Evolutionary conservation across 345 rosid species (phyloP), one percentile per base, ranked within the genome.

Genomic region (Alliaria petiolata): DNA sequence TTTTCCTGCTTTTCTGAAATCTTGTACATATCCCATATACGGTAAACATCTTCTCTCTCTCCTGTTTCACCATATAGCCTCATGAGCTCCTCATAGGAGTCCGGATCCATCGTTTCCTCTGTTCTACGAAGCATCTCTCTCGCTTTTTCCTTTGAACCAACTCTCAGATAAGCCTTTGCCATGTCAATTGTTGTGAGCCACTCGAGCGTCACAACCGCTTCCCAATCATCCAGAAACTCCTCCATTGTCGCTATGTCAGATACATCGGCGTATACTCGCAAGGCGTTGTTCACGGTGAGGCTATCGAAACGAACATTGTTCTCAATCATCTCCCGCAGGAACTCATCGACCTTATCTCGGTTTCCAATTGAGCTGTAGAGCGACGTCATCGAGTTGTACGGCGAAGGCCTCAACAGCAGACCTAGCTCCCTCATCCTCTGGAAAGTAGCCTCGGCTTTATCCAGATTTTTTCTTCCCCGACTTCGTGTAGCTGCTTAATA

Each of bases 11-110:
- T 5, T 2, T 9, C 31, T 16, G 62, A 7, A 13, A 26, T 7
- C 40, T 53, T 53, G 51, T 52, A 67, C 40, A 67, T 2, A 4
- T 28, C 14, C 62, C 51, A 67, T 25, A 67, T 53, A 40, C 71
- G 71, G 19, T 67, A 53, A 30, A 67, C 62, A 2, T 36, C 62
- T 53, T 53, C 62, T 17, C 19, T 53, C 40, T 3, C 39, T 16
- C 71, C 71, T 5, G 17, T 62, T 53, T 52, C 62, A 67, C 71
- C 71, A 52, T 67, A 67, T 13, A 53, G 17, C 20, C 14, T 40
- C 39, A 53, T 15, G 71, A 67, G 51, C 30, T 26, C 39, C 17
- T 19, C 19, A 17, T 53, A 52, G 1, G 19, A 40, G 14, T 52
- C 12, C 2, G 19, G 30, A 39, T 40, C 40, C 7, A 3, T 67